These are phyloP conservation scores for Dillenia suffruticosa DNA, from an alignment of 164 flowering plant genomes.

Conservation along the genomic window DNA sequence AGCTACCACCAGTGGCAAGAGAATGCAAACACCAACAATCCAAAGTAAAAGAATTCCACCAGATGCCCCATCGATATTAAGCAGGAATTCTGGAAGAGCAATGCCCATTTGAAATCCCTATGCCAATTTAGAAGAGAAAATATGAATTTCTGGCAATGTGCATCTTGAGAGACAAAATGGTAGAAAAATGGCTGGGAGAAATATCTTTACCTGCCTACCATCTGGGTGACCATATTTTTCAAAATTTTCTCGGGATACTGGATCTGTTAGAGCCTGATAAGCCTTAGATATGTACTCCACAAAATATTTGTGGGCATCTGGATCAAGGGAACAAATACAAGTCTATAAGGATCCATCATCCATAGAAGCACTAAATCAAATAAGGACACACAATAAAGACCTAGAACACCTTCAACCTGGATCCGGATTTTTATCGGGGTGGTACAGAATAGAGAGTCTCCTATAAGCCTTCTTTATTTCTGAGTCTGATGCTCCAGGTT, in stretches of 20 bases:
- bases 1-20: conserved; percentile 84
- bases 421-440: conserved; percentile 99
- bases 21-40: conserved; percentile 91
- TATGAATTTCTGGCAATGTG: no score
- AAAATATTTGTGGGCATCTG: conserved; percentile 91
- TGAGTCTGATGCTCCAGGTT: conserved; percentile 80
- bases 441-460: conserved; percentile 92
- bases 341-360: conserved; percentile 2
- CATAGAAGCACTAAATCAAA: not conserved
- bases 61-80: conserved; percentile 87
- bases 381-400: conserved; percentile 5
- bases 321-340: conserved; percentile 9
- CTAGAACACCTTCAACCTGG: conserved; percentile 70
- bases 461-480: conserved; percentile 94
- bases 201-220: conserved; percentile 79
- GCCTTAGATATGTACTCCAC: conserved; percentile 96
- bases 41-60: conserved; percentile 85
- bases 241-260: conserved; percentile 88
- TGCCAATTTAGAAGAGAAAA: no score
- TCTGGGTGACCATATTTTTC: conserved; percentile 99
- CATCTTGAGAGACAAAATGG: no score
- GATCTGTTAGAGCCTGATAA: conserved; percentile 95
- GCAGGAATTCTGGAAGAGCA: conserved; percentile 90
- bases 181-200: no score
- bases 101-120: conserved; percentile 99